Percentiles rank a stretch among this genome's conserved stretches.
Evolutionary conservation across 192 early-diverging fungal genomes (phyloP).

Genomic region (Podila minutissima): DNA sequence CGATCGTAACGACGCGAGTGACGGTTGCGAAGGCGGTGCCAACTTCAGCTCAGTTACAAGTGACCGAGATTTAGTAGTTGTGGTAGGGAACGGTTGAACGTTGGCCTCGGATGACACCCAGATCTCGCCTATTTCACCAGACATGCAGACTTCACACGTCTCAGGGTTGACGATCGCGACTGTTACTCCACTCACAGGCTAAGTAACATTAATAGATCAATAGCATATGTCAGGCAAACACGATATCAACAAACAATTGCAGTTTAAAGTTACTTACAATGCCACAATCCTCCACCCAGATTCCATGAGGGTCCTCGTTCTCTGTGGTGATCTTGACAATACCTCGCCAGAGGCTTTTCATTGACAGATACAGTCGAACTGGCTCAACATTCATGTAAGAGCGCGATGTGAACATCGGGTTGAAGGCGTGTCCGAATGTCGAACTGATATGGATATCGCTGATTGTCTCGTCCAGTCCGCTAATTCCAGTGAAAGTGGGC

Average conservation of each 20-base stretch:
- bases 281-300: constrained; percentile 75
- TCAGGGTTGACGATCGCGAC: constrained; percentile 85
- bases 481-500: neutral
- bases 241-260: neutral
- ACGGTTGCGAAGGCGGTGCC: no score
- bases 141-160: constrained; percentile 68
- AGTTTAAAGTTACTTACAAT: constrained; percentile 51
- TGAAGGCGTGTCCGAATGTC: constrained; percentile 75
- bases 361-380: constrained; percentile 69
- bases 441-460: constrained; percentile 1
- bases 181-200: constrained; percentile 62
- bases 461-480: neutral
- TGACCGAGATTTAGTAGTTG: constrained; percentile 10
- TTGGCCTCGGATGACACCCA: constrained; percentile 80
- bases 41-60: no score
- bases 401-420: constrained; percentile 79
- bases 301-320: constrained; percentile 53
- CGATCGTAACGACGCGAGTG: no score
- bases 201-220: neutral
- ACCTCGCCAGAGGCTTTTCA: constrained; percentile 69
- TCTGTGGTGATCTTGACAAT: constrained; percentile 61
- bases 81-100: constrained; percentile 45
- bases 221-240: neutral
- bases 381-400: constrained; percentile 82
- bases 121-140: constrained; percentile 81